phyloP scores from a whole-genome alignment of 1,284 basidiomycete genomes.

The Ceratobasidium sp. region DNA sequence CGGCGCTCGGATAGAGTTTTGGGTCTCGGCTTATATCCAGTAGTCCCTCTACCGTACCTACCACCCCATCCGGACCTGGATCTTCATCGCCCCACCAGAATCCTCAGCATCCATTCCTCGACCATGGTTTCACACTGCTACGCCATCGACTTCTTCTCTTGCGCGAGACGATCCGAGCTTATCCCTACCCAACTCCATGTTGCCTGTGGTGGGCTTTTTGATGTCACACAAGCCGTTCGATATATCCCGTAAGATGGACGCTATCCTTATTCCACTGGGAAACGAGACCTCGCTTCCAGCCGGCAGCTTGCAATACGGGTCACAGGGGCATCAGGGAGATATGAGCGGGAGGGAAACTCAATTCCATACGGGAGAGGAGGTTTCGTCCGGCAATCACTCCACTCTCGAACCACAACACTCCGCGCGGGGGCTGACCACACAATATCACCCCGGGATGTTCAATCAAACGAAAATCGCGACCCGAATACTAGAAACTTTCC shows the following conservation, averaged over 20 bases:
- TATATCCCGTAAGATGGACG: constrained; percentile 40
- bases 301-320: background rate
- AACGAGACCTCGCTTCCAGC: background rate
- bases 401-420: background rate
- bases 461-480: constrained; percentile 34
- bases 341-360: background rate
- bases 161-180: constrained; percentile 27
- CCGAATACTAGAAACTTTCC: constrained; percentile 3
- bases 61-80: constrained; percentile 9
- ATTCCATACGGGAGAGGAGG: background rate
- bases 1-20: constrained; percentile 37
- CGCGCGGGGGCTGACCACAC: constrained; percentile 25
- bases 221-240: constrained; percentile 38
- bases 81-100: background rate
- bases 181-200: constrained; percentile 34
- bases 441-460: constrained; percentile 43
- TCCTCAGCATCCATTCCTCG: constrained; percentile 27
- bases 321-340: background rate
- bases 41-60: background rate
- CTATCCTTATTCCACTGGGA: background rate
- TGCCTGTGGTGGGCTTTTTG: constrained; percentile 8
- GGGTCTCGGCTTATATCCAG: constrained; percentile 11
- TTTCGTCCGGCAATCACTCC: background rate
- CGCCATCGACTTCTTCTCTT: constrained; percentile 28
- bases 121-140: constrained; percentile 14